Base-by-base conservation (phyloP, 2,329 filamentous ascomycete genomes). In the Immersiporthe knoxdaviesiana region DNA sequence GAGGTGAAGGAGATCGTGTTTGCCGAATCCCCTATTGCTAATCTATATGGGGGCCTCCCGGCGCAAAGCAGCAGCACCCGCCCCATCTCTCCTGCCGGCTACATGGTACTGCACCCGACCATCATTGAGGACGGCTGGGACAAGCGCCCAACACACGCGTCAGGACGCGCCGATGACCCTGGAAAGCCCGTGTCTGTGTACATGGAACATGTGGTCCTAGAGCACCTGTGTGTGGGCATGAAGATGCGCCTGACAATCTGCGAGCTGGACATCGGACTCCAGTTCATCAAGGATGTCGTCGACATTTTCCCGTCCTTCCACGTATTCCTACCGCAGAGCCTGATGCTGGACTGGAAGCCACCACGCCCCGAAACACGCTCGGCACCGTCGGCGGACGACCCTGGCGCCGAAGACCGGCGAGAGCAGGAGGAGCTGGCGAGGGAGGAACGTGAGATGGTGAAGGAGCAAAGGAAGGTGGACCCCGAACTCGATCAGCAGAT, bases 321-420 rank as follows among this genome's bases (percentile, higher is more conserved):
- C 75, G 85, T 82, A 0, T 87, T 88, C 68, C 80, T 94, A 35
- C 85, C 87, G 0, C 92, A 94, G 76, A 87, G 90, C 73, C 80
- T 92, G 72, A 92, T 94, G 90, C 74, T 83, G 30, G 78, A 83
- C 24, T 94, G 87, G 84, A 92, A 89, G 77, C 79, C 85, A 32
- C 90, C 90, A 0, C 75, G 76, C 2, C 74, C 73, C 0, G 81
- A 81, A 37, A 78, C 83, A 18, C 81, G 85, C 0, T 82, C 82
- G 3, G 79, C 82, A 2, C 83, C 81, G 3, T 86, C 83, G 1
- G 78, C 83, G 2, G 74, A 81, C 14, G 74, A 84, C 63, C 77
- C 74, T 2, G 76, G 76, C 18, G 75, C 73, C 16, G 78, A 78
- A 47, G 77, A 80, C 41, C 71, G 72, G 14, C 44, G n/a, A 6